phyloP scores from a whole-genome alignment of 306 rosid genomes.

The Alnus glutinosa region DNA sequence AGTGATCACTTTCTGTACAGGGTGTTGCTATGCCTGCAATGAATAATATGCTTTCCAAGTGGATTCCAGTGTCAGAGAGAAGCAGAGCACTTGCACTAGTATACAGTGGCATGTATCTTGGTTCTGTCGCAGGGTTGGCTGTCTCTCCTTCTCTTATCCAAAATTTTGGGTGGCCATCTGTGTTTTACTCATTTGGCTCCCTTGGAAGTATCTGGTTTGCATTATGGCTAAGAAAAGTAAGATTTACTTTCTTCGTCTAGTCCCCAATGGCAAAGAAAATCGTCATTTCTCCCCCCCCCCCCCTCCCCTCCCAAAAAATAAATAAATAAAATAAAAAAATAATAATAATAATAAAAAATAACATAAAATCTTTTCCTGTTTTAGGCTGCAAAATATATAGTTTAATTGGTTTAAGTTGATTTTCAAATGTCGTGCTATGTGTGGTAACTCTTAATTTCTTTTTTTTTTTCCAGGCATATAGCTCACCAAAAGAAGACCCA shows the following conservation, averaged over 20 bases:
- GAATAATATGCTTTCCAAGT: slow-evolving; percentile 90
- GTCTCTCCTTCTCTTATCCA: slow-evolving; percentile 73
- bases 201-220: slow-evolving; percentile 97
- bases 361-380: neutral
- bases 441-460: slow-evolving; percentile 32
- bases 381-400: slow-evolving; percentile 7
- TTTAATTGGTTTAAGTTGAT: slow-evolving; percentile 14
- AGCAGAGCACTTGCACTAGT: slow-evolving; percentile 96
- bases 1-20: slow-evolving; percentile 41
- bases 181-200: slow-evolving; percentile 93
- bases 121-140: slow-evolving; percentile 93
- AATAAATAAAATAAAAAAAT: too few relatives aligned
- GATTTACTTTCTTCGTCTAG: slow-evolving; percentile 26
- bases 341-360: too few relatives aligned
- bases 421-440: slow-evolving; percentile 10
- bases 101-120: slow-evolving; percentile 98
- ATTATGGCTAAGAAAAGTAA: slow-evolving; percentile 79
- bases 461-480: slow-evolving; percentile 59
- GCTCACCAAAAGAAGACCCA: slow-evolving; percentile 90
- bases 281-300: neutral
- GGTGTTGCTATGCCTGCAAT: slow-evolving; percentile 99
- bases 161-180: slow-evolving; percentile 93
- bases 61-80: slow-evolving; percentile 98
- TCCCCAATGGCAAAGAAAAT: slow-evolving; percentile 5
- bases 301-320: neutral